Base-by-base conservation (phyloP, 73 alveolate species). In the Uronychia binucleata region DNA sequence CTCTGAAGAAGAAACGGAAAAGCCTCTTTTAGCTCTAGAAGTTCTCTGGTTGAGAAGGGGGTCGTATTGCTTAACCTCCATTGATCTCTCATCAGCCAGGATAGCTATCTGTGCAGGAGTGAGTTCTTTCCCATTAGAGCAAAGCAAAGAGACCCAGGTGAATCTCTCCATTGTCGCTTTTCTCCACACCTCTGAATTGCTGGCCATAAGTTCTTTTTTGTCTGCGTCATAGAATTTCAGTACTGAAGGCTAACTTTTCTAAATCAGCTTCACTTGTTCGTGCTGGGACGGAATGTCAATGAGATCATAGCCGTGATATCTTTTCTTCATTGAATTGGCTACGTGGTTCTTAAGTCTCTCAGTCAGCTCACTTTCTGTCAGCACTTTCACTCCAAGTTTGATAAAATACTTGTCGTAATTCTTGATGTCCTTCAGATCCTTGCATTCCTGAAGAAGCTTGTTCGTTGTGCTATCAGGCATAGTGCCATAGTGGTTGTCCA, bases 221-320 rank as follows among this genome's bases (percentile, higher is more conserved):
- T 86, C 96, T 82, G 92, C 96, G 91, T 95, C 93, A 28, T 87
- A 74, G 86, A 84, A 95, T 74, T 96, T 96, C 31, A 90, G 88
- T 13, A 97, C 84, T 29, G 94, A 87, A 30, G 96, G 93, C 78
- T 87, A 79, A 80, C 78, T 83, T 57, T 88, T 79, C 57, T 87
- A 58, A 76, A 87, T 86, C 78, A 77, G 78, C 59, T 85, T 85
- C 1, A 93, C 91, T 90, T 94, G 96, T 27, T 75, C 95, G 59
- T 74, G 78, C 5, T 89, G 86, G 0, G 81, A 77, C 1, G 99
- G 99, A 29, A 97, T 89, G 46, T 74, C 93, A 75, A 95, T 91
- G 80, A 94, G 80, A 59, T 92, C 95, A 0, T 94, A 80, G 29
- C 99, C 99, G 85, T 97, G 99, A 93, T 97, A 97, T 82, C 93